Evolutionary conservation across 768 basidiomycete species (phyloP).

Genomic region (Auricularia heimuer): DNA sequence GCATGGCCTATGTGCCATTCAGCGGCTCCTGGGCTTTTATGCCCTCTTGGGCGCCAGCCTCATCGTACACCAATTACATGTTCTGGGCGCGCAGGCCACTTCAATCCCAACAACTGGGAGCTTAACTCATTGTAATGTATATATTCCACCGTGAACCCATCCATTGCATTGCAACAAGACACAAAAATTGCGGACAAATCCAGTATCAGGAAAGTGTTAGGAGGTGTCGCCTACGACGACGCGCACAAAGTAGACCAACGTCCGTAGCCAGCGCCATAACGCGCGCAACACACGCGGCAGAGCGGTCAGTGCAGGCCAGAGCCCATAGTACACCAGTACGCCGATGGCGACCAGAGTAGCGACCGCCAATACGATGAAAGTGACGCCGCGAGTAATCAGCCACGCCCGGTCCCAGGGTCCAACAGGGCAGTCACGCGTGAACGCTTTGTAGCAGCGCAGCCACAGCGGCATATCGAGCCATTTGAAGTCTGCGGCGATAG

Average conservation of each 20-base stretch:
- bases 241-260: background rate
- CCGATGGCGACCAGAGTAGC: background rate
- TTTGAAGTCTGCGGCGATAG: background rate
- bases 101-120: background rate
- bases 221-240: background rate
- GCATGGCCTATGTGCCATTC: constrained; percentile 68
- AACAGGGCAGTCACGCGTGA: background rate
- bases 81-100: constrained; percentile 78
- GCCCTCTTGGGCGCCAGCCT: constrained; percentile 37
- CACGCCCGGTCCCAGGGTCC: background rate
- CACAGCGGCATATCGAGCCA: background rate
- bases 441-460: background rate
- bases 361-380: background rate
- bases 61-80: constrained; percentile 59
- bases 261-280: background rate
- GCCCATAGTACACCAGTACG: background rate
- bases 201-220: background rate
- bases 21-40: constrained; percentile 60
- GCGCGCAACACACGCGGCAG: background rate
- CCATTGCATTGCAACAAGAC: background rate
- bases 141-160: background rate
- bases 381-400: background rate
- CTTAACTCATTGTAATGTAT: no score
- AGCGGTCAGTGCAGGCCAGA: background rate
- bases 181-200: background rate